Percentiles rank a stretch among this genome's conserved stretches.
Evolutionary conservation across 768 basidiomycete genomes (phyloP).

Genomic region (Pleurotus salmoneostramineus): DNA sequence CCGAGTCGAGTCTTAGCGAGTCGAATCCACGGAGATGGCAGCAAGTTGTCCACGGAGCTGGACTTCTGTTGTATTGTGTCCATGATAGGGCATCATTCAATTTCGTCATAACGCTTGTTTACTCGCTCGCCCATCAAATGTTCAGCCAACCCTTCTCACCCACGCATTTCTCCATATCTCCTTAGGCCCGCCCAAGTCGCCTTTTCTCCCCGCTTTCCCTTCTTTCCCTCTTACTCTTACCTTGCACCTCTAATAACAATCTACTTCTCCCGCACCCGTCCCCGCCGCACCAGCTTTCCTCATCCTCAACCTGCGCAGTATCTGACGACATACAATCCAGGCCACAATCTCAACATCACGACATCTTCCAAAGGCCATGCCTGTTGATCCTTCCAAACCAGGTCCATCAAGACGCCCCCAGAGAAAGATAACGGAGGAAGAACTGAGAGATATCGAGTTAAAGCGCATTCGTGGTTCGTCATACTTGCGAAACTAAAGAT

Average conservation of each 20-base stretch:
- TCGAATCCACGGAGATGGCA: background rate
- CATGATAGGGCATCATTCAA: background rate
- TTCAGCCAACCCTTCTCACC: background rate
- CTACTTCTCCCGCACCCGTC: background rate
- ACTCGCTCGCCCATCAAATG: background rate
- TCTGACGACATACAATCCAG: background rate
- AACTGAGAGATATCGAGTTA: conserved; percentile 47
- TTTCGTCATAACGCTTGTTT: background rate
- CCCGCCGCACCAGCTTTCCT: background rate
- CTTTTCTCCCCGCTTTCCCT: background rate
- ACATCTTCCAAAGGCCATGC: conserved; percentile 27
- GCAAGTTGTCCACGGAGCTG: background rate
- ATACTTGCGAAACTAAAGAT: background rate
- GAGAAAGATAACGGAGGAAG: conserved; percentile 44
- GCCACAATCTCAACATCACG: conserved; percentile 1
- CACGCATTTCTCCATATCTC: conserved; percentile 5
- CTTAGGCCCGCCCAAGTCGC: background rate
- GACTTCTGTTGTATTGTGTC: background rate
- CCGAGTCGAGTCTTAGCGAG: background rate
- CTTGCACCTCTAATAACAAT: background rate
- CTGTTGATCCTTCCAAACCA: conserved; percentile 36
- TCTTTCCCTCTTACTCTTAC: background rate
- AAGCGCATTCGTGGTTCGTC: conserved; percentile 41
- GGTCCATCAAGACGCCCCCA: conserved; percentile 33
- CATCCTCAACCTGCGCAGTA: background rate